Conservation (phyloP, 2,329 filamentous ascomycete genomes). For the Colletotrichum godetiae region DNA sequence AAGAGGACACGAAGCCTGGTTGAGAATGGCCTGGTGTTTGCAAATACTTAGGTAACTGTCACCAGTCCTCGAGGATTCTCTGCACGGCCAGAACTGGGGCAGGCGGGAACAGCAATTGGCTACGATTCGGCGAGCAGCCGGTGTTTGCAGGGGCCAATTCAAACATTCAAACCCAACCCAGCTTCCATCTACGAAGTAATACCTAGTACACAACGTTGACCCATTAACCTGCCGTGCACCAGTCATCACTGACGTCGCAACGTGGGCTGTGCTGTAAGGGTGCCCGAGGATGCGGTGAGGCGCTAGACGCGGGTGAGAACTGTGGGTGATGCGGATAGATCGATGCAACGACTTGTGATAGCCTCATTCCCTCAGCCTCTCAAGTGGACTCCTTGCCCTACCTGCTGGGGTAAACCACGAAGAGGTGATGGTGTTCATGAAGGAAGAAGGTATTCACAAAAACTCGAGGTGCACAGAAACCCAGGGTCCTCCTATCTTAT, state of each 20-base stretch:
- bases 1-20: background rate
- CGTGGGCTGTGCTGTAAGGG: constrained; percentile 12
- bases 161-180: background rate
- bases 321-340: constrained; percentile 12
- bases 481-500: constrained; percentile 10
- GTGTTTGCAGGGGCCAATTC: background rate
- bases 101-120: background rate
- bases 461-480: background rate
- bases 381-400: background rate
- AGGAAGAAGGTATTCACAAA: background rate
- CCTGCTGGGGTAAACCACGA: background rate
- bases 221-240: background rate
- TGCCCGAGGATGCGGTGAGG: constrained; percentile 18
- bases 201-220: background rate
- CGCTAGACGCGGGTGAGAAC: constrained; percentile 14
- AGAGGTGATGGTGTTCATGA: background rate
- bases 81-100: background rate
- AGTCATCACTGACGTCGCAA: background rate
- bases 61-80: background rate
- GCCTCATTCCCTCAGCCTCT: background rate
- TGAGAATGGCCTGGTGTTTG: background rate
- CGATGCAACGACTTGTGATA: background rate
- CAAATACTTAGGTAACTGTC: constrained; percentile 1
- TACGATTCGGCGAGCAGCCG: constrained; percentile 5
- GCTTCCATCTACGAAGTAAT: background rate